Evolutionary conservation across 2,329 filamentous ascomycete species (phyloP).

Genomic region (Colletotrichum phormii): DNA sequence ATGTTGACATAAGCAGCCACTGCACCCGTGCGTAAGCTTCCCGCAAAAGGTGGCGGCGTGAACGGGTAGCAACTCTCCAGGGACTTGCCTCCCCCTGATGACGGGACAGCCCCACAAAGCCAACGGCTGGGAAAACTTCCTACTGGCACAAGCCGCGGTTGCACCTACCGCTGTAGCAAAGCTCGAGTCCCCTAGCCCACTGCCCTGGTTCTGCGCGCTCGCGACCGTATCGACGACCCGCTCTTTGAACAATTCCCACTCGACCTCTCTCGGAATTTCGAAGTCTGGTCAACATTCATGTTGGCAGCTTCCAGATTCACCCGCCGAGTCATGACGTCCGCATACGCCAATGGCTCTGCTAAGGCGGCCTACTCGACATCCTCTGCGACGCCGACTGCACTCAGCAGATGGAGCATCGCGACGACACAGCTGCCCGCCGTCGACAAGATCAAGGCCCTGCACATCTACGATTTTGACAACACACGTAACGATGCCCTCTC

Average conservation of each 20-base stretch:
- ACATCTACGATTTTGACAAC: conserved; percentile 99
- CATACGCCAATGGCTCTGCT: conserved; percentile 37
- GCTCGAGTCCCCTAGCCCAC: conserved; percentile 20
- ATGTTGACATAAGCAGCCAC: background rate
- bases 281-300: conserved; percentile 33
- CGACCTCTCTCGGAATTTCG: conserved; percentile 4
- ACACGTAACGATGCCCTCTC: conserved; percentile 71
- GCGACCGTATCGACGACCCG: conserved; percentile 19
- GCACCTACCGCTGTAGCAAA: conserved; percentile 18
- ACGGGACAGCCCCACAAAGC: conserved; percentile 21
- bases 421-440: conserved; percentile 75
- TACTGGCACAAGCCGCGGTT: conserved; percentile 28
- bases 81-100: background rate
- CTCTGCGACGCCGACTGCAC: conserved; percentile 73
- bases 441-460: conserved; percentile 80
- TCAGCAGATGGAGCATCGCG: conserved; percentile 87
- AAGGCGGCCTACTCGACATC: conserved; percentile 31
- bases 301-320: conserved; percentile 38
- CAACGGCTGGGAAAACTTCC: conserved; percentile 16
- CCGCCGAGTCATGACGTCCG: conserved; percentile 38
- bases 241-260: conserved; percentile 17
- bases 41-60: too few species aligned
- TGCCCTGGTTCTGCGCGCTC: conserved; percentile 15
- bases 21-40: too few species aligned
- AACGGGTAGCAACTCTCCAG: background rate